phyloP scores from a whole-genome alignment of 1,284 basidiomycete species.

The Coriolopsis trogii region DNA sequence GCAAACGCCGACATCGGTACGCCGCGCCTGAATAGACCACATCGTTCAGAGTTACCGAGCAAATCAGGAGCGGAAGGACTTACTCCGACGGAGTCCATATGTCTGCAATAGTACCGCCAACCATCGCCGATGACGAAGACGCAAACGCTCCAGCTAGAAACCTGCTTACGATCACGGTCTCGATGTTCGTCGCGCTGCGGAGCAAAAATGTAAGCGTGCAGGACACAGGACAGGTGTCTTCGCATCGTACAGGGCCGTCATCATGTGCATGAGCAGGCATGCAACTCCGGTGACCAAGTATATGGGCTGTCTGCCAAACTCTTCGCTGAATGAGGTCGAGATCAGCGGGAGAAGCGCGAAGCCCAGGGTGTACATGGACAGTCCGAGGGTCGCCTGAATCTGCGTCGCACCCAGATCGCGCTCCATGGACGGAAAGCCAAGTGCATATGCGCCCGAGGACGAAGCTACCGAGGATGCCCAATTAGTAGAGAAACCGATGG shows the following conservation, averaged over 20 bases:
- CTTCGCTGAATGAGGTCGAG: constrained; percentile 76
- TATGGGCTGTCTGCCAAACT: constrained; percentile 73
- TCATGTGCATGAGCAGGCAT: constrained; percentile 63
- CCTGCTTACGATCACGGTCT: constrained; percentile 68
- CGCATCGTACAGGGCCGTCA: constrained; percentile 59
- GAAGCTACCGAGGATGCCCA: constrained; percentile 42
- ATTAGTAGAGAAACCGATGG: background rate
- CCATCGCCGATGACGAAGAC: constrained; percentile 73
- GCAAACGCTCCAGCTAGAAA: constrained; percentile 73
- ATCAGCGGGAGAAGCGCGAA: constrained; percentile 74
- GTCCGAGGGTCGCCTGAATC: constrained; percentile 61
- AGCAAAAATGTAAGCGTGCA: background rate
- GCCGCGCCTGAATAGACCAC: constrained; percentile 53
- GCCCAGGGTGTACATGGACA: constrained; percentile 66
- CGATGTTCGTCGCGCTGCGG: constrained; percentile 63
- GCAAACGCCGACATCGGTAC: constrained; percentile 74
- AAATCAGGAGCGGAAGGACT: background rate
- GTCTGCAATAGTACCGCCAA: constrained; percentile 78
- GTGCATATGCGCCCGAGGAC: constrained; percentile 56
- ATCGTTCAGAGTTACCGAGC: background rate
- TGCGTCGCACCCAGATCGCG: constrained; percentile 62
- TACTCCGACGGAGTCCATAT: constrained; percentile 68
- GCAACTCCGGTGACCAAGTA: constrained; percentile 62
- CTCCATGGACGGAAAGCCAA: constrained; percentile 64
- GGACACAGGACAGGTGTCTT: background rate